Evolutionary conservation across 768 basidiomycete species (phyloP).

Genomic region (Pluteus cervinus): DNA sequence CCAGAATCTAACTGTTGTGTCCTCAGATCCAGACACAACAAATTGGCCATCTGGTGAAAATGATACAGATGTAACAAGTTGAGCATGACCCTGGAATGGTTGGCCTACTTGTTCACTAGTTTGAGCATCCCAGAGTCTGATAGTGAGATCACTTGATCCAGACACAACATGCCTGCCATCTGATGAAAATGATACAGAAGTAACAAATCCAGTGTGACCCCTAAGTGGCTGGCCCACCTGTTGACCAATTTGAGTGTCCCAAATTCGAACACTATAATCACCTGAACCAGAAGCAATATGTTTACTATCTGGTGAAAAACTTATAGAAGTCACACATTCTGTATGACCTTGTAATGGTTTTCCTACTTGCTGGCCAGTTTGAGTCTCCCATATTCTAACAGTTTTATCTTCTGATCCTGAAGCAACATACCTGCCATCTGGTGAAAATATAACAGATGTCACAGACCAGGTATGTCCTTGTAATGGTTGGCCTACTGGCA

Average conservation of each 20-base stretch:
- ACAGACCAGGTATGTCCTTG: background rate
- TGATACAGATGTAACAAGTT: conserved; percentile 9
- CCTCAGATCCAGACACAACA: conserved; percentile 21
- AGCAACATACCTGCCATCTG: conserved; percentile 43
- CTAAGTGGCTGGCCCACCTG: background rate
- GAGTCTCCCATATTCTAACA: conserved; percentile 89
- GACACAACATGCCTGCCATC: conserved; percentile 17
- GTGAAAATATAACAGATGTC: conserved; percentile 1
- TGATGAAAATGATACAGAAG: conserved; percentile 14
- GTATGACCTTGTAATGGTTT: background rate
- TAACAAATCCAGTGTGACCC: background rate
- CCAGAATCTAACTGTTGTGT: conserved; percentile 23
- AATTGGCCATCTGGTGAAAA: conserved; percentile 21
- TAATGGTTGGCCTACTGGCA: background rate
- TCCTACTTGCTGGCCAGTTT: conserved; percentile 53
- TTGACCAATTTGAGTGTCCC: background rate
- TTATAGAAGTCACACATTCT: background rate
- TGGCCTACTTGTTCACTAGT: conserved; percentile 2
- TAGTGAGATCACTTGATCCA: conserved; percentile 12
- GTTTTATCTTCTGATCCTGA: conserved; percentile 90
- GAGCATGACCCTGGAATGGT: conserved; percentile 7
- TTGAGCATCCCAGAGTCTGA: conserved; percentile 17
- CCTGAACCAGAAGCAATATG: conserved; percentile 1
- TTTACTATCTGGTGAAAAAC: background rate
- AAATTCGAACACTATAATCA: background rate